phyloP scores from a whole-genome alignment of 306 rosid genomes.

The Astragalus glycyphyllos region DNA sequence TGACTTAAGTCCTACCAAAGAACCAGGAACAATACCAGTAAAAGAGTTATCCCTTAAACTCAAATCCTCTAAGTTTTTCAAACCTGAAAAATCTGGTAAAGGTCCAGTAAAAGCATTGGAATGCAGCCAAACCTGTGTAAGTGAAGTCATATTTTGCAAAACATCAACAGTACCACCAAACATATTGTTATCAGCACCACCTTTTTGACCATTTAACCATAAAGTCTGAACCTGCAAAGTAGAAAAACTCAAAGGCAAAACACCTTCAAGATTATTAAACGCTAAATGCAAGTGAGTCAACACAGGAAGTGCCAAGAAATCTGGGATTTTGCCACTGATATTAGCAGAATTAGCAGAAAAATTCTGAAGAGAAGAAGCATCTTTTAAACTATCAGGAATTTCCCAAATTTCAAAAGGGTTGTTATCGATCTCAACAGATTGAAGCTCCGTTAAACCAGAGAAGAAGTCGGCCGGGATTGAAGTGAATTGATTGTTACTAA shows the following conservation, averaged over 20 bases:
- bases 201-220: conserved; percentile 79
- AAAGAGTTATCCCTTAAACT: conserved; percentile 75
- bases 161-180: conserved; percentile 62
- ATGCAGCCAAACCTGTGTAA: conserved; percentile 80
- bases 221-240: conserved; percentile 62
- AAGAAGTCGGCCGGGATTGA: conserved; percentile 68
- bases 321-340: conserved; percentile 62
- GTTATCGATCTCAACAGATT: conserved; percentile 63
- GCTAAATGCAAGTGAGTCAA: conserved; percentile 69
- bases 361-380: conserved; percentile 63
- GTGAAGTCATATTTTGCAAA: conserved; percentile 66
- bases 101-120: conserved; percentile 71
- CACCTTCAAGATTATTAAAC: conserved; percentile 66
- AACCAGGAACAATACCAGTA: conserved; percentile 70
- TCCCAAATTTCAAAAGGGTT: conserved; percentile 75
- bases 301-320: conserved; percentile 56
- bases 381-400: conserved; percentile 56
- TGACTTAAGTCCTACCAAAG: conserved; percentile 59
- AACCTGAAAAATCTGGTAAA: conserved; percentile 65
- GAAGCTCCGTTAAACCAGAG: conserved; percentile 61
- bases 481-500: conserved; percentile 60
- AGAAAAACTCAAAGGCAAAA: conserved; percentile 56
- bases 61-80: conserved; percentile 56
- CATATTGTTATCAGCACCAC: conserved; percentile 34
- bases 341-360: conserved; percentile 82